phyloP scores from a whole-genome alignment of 177 flowering plant genomes.

The Vitis hybrid region DNA sequence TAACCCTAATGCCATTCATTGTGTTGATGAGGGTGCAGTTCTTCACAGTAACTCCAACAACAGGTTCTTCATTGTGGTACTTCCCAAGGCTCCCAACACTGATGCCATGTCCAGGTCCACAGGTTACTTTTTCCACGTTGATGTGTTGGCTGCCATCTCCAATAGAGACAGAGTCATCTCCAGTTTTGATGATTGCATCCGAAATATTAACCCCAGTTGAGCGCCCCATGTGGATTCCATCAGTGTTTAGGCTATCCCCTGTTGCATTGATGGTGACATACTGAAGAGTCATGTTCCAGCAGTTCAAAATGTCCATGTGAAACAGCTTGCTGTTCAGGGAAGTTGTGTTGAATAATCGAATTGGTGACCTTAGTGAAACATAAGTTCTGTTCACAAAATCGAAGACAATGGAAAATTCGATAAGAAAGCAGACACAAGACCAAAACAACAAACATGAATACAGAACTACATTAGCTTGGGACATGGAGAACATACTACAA shows the following conservation, averaged over 20 bases:
- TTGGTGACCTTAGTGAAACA: conserved; percentile 44
- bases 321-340: conserved; percentile 53
- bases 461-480: no score
- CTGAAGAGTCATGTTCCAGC: no score
- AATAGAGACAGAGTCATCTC: not conserved
- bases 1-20: conserved; percentile 36
- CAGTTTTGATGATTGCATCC: no score
- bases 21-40: conserved; percentile 44
- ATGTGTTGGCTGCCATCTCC: conserved; percentile 47
- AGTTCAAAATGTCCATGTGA: no score
- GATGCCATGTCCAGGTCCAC: conserved; percentile 86
- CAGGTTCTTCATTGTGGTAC: conserved; percentile 37
- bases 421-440: not conserved
- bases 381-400: conserved; percentile 40
- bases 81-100: conserved; percentile 66
- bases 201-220: no score
- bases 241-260: no score
- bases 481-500: conserved; percentile 22
- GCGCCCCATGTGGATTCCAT: no score
- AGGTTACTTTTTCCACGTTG: conserved; percentile 26
- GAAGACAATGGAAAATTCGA: not conserved
- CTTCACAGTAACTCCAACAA: conserved; percentile 36
- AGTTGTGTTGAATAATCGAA: conserved; percentile 28
- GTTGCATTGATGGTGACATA: no score
- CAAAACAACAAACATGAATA: not conserved